Base-by-base conservation (phyloP, 202 grass and related monocot genomes). In the Setaria viridis region DNA sequence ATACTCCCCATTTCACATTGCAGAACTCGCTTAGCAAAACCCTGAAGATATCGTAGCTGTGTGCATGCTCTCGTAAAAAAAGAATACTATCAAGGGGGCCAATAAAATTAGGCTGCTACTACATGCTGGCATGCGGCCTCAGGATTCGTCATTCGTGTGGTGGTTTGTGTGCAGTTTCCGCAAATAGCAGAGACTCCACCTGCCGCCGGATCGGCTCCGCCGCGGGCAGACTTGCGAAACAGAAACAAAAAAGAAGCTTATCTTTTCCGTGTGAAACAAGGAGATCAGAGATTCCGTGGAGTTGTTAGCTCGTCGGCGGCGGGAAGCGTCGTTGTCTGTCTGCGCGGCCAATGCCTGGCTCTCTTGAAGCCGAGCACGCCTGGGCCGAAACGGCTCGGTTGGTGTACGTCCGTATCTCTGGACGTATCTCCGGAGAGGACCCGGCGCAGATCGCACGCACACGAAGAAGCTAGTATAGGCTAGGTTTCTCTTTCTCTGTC, bases 381-480 rank as follows among this genome's bases (percentile, higher is more conserved):
- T n/a, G 66, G 66, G 17, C 66, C 66, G 9, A 69, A 69, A 55
- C 14, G 49, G 50, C 50, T 76, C 17, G 29, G 62, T 69, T 68
- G 78, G 78, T 55, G 48, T 41, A 41, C 62, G 10, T 10, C 3
- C 19, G 74, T 42, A 29, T 45, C 19, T 49, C 19, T 12, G 34
- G 60, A 30, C 29, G 9, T 0, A 43, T 4, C 37, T 39, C 35
- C 35, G 42, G 43, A 46, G 10, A 25, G 1, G 37, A 16, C 17
- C 77, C 17, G 54, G 32, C 33, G 30, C 66, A 50, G 6, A 1
- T 10, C 58, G 12, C 58, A 66, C 60, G 19, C 30, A 4, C 70
- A 51, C 13, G 9, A n/a, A 25, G 25, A 25, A 5, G 55, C 7
- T 46, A 10, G 9, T 9, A 7, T 46, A 46, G 43, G 39, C 39